Evolutionary conservation across 768 basidiomycete species (phyloP).

Genomic region (Suillus spraguei): DNA sequence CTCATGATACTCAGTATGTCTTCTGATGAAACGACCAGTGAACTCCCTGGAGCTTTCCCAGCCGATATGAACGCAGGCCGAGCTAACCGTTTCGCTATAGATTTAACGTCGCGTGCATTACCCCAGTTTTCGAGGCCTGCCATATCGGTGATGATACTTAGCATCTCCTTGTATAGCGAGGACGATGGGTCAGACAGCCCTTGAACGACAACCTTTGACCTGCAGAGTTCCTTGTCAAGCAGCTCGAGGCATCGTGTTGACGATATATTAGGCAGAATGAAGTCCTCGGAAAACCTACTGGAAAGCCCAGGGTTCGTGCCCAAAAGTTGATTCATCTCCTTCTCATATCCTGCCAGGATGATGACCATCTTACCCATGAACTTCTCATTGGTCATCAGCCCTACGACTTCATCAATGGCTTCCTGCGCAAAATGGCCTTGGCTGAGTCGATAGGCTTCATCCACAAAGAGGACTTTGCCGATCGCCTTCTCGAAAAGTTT

Average conservation of each 20-base stretch:
- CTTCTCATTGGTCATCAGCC: slow-evolving; percentile 56
- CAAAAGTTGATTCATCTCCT: slow-evolving; percentile 65
- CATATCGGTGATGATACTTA: slow-evolving; percentile 41
- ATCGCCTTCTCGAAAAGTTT: slow-evolving; percentile 64
- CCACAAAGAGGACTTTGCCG: slow-evolving; percentile 70
- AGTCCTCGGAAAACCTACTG: slow-evolving; percentile 67
- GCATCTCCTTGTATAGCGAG: slow-evolving; percentile 38
- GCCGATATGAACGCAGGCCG: slow-evolving; percentile 38
- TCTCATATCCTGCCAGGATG: slow-evolving; percentile 70
- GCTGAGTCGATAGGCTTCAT: slow-evolving; percentile 68
- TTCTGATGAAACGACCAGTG: slow-evolving; percentile 22
- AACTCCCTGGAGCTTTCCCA: slow-evolving; percentile 19
- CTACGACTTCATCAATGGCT: slow-evolving; percentile 72
- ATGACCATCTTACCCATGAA: slow-evolving; percentile 64
- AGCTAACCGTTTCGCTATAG: slow-evolving; percentile 51
- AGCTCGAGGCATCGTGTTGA: slow-evolving; percentile 52
- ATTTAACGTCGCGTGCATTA: slow-evolving; percentile 67
- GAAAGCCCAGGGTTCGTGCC: slow-evolving; percentile 61
- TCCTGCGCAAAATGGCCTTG: slow-evolving; percentile 69
- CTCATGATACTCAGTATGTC: slow-evolving; percentile 33
- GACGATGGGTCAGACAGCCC: slow-evolving; percentile 38
- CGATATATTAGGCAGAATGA: slow-evolving; percentile 56
- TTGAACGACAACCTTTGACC: slow-evolving; percentile 40
- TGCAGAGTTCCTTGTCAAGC: slow-evolving; percentile 47
- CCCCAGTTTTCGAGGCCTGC: slow-evolving; percentile 60